Conservation (phyloP, 352 stramenopile genomes). For the Pythium rhizo-oryzae region DNA sequence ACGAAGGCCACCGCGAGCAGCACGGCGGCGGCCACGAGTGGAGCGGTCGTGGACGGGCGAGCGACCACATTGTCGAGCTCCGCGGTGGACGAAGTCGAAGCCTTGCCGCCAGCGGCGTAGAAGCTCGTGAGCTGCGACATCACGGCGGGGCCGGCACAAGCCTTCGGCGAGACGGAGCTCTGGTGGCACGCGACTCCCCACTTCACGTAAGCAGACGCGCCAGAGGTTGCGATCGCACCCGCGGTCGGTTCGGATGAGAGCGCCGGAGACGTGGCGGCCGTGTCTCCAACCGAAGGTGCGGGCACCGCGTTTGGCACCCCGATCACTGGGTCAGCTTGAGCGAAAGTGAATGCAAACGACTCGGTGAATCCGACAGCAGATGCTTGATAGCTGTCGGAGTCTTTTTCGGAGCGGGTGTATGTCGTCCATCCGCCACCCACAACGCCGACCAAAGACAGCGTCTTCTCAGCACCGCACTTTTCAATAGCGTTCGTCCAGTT, state of each 20-base stretch:
- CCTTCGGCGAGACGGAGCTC: background rate
- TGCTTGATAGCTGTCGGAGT: background rate
- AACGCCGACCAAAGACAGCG: slow-evolving; percentile 25
- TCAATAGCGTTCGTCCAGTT: slow-evolving; percentile 18
- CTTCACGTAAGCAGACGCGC: slow-evolving; percentile 20
- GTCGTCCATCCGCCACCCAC: slow-evolving; percentile 33
- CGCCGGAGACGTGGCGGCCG: background rate
- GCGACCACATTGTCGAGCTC: background rate
- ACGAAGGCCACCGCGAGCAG: background rate
- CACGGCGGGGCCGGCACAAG: slow-evolving; percentile 3
- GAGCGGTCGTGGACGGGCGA: background rate
- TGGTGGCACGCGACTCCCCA: slow-evolving; percentile 7
- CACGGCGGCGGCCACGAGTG: background rate
- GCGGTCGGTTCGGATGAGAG: background rate
- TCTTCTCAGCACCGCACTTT: slow-evolving; percentile 23
- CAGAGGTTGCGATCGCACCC: background rate
- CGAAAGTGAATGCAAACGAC: slow-evolving; percentile 4
- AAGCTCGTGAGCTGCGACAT: slow-evolving; percentile 26
- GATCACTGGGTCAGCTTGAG: background rate
- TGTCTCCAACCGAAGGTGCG: background rate
- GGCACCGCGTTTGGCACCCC: background rate
- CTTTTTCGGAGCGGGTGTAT: background rate
- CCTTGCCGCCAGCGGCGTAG: background rate
- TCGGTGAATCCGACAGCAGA: slow-evolving; percentile 7
- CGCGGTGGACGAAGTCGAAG: background rate